Evolutionary conservation across 169 alveolate genomes (phyloP).

Genomic region (Plasmodium coatneyi): DNA sequence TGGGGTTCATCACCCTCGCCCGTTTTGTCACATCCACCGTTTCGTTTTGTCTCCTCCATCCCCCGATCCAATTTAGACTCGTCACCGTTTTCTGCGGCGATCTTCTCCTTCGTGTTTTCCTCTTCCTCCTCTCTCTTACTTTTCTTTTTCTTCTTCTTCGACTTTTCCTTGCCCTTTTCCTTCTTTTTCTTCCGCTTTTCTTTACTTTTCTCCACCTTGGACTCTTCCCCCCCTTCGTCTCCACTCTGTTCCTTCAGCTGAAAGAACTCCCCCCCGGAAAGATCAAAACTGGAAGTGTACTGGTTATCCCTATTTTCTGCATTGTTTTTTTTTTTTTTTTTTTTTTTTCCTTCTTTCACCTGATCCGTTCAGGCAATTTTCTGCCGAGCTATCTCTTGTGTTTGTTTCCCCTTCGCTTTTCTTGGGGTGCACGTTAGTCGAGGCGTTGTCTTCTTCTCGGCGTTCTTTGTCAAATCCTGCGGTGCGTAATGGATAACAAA

Average conservation of each 20-base stretch:
- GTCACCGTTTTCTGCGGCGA: too few relatives aligned
- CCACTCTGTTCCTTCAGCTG: neutral
- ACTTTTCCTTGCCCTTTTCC: neutral
- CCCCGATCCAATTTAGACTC: neutral
- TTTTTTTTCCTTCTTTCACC: slow-evolving; percentile 6
- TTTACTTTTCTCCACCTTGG: neutral
- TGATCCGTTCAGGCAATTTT: neutral
- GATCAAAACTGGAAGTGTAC: neutral
- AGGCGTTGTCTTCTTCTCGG: neutral
- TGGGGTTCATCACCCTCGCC: neutral
- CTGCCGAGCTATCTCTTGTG: neutral
- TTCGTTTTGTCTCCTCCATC: neutral
- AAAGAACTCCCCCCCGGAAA: neutral
- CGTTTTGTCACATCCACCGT: neutral
- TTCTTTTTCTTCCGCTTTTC: neutral
- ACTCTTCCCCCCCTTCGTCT: neutral
- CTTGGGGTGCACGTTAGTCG: too few relatives aligned
- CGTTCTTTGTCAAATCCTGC: neutral
- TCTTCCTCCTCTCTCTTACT: neutral
- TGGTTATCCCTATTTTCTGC: neutral
- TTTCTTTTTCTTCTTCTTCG: neutral
- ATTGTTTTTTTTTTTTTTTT: neutral
- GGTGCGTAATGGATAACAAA: neutral
- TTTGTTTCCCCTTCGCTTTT: neutral
- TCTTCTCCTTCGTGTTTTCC: neutral